Conservation (phyloP, 208 protist species). For the Trypanosoma scelopori region DNA sequence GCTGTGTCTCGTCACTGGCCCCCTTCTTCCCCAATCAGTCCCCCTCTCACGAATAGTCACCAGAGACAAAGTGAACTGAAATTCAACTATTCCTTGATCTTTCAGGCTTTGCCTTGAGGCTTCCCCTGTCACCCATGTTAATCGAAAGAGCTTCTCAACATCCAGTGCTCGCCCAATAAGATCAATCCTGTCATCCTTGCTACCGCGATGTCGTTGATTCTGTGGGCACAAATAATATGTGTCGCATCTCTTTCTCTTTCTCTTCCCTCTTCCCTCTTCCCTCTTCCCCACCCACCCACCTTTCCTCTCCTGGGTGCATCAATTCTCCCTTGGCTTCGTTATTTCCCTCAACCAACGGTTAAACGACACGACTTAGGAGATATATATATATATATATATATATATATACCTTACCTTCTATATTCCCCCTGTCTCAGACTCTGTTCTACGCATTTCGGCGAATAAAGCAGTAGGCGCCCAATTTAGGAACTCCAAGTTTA, state of each 20-base stretch:
- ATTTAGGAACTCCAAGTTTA: slow-evolving; percentile 35
- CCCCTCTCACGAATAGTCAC: neutral
- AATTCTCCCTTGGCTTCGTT: too few species aligned
- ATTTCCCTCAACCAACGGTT: too few species aligned
- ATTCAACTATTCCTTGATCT: neutral
- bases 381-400: slow-evolving; percentile 7
- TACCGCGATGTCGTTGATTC: neutral
- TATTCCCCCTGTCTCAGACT: neutral
- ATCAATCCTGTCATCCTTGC: neutral
- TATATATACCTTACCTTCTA: slow-evolving; percentile 1
- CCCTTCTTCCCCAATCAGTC: neutral
- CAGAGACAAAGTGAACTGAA: neutral
- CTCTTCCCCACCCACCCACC: too few species aligned
- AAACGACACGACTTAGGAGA: neutral
- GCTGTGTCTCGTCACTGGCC: neutral
- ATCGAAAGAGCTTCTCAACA: neutral
- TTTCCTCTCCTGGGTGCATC: too few species aligned
- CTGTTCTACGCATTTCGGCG: slow-evolving; percentile 26
- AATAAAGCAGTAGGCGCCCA: slow-evolving; percentile 71
- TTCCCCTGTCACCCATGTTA: neutral
- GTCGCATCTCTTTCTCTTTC: neutral
- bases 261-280: too few species aligned
- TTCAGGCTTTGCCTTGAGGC: neutral
- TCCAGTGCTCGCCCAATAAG: neutral
- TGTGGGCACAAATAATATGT: neutral